phyloP scores from a whole-genome alignment of 768 basidiomycete genomes.

The Hygrophorus russula region DNA sequence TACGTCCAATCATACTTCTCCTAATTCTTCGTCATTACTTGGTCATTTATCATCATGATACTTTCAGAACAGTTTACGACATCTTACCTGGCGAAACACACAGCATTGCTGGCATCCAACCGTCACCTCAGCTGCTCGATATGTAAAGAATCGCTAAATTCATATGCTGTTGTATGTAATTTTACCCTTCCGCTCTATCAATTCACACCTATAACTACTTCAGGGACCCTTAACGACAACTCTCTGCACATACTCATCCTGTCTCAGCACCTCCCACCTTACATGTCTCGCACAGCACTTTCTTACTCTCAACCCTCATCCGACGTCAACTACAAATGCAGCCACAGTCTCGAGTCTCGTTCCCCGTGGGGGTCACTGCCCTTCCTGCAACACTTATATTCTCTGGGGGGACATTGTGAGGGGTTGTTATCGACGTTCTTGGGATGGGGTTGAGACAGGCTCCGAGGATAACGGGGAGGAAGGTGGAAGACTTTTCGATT shows the following conservation, averaged over 20 bases:
- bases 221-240: slow-evolving; percentile 41
- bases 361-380: slow-evolving; percentile 55
- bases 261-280: background rate
- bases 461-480: slow-evolving; percentile 20
- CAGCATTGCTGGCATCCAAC: slow-evolving; percentile 25
- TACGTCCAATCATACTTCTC: slow-evolving; percentile 15
- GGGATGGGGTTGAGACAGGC: slow-evolving; percentile 19
- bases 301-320: background rate
- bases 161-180: slow-evolving; percentile 30
- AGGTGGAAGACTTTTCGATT: slow-evolving; percentile 8
- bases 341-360: slow-evolving; percentile 22
- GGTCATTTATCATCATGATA: background rate
- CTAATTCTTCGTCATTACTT: background rate
- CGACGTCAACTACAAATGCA: background rate
- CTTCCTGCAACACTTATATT: slow-evolving; percentile 37
- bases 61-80: slow-evolving; percentile 36
- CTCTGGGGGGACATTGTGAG: slow-evolving; percentile 64
- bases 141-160: slow-evolving; percentile 29
- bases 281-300: background rate
- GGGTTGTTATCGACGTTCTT: slow-evolving; percentile 44
- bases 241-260: slow-evolving; percentile 37
- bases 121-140: slow-evolving; percentile 30
- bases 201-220: background rate
- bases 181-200: slow-evolving; percentile 1
- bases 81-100: slow-evolving; percentile 36